These are phyloP conservation scores for Backusella australiensis DNA, from an alignment of 192 early-diverging fungal species.

Conservation along the genomic window DNA sequence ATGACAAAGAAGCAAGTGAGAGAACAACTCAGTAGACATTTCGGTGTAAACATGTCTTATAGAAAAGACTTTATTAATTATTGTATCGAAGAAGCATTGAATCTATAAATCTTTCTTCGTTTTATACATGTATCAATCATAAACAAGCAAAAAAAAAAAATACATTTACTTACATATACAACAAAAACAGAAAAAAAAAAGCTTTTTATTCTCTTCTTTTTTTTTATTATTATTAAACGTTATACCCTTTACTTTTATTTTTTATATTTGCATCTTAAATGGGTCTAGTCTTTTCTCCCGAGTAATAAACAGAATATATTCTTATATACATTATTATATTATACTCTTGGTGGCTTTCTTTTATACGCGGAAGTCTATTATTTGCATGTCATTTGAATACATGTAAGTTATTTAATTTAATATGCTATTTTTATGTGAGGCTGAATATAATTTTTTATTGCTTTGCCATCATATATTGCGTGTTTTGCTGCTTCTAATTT, in stretches of 20 bases:
- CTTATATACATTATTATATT: neutral
- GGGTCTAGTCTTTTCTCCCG: neutral
- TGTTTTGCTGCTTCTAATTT: neutral
- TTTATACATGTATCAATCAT: conserved; percentile 7
- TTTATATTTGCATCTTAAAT: neutral
- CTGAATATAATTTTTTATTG: neutral
- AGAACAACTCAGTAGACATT: conserved; percentile 57
- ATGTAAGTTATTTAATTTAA: neutral
- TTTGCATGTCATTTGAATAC: no score
- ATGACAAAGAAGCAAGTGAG: conserved; percentile 95
- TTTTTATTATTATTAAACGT: neutral
- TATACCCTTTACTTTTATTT: neutral
- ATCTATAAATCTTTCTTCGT: neutral
- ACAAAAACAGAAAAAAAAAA: neutral
- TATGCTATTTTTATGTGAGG: neutral
- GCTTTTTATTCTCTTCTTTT: neutral
- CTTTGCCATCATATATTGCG: neutral
- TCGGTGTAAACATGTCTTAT: conserved; percentile 57
- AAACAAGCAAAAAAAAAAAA: conserved; percentile 1
- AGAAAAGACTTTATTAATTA: conserved; percentile 75
- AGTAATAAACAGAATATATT: neutral
- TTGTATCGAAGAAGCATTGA: conserved; percentile 64
- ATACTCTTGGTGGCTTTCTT: neutral
- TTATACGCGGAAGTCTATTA: neutral
- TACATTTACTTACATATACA: neutral